These are phyloP conservation scores for Furcasterigmium sp. DNA, from an alignment of 2,329 filamentous ascomycete genomes.

Conservation along the genomic window DNA sequence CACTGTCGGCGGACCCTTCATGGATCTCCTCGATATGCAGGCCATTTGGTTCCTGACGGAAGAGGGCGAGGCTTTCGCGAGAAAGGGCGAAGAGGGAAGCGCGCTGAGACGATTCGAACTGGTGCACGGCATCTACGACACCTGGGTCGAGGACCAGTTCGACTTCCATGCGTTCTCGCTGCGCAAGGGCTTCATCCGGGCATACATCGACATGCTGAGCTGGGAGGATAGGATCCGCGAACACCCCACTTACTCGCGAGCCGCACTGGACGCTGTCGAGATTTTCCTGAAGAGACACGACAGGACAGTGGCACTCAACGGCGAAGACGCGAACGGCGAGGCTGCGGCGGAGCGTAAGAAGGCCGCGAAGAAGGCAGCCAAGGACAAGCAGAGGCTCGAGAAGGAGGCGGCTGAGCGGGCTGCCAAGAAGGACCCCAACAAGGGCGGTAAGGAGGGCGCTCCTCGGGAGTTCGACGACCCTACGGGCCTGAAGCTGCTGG, in stretches of 20 bases:
- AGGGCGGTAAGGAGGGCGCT: slow-evolving; percentile 54
- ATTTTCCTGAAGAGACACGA: slow-evolving; percentile 79
- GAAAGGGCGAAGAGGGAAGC: slow-evolving; percentile 75
- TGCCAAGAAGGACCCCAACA: slow-evolving; percentile 79
- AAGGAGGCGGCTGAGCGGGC: slow-evolving; percentile 74
- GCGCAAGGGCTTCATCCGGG: slow-evolving; percentile 91
- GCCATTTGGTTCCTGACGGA: slow-evolving; percentile 96
- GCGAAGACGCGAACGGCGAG: slow-evolving; percentile 45
- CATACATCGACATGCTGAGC: slow-evolving; percentile 91
- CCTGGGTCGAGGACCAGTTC: slow-evolving; percentile 98
- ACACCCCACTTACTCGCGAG: slow-evolving; percentile 87
- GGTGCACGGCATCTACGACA: slow-evolving; percentile 88
- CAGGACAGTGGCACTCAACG: slow-evolving; percentile 62
- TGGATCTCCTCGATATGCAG: slow-evolving; percentile 95
- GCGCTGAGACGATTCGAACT: slow-evolving; percentile 90
- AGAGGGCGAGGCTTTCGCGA: slow-evolving; percentile 83
- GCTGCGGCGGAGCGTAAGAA: slow-evolving; percentile 73
- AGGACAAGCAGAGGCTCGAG: slow-evolving; percentile 60
- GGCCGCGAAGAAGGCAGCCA: slow-evolving; percentile 84
- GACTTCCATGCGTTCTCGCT: slow-evolving; percentile 98
- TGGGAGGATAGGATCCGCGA: slow-evolving; percentile 92
- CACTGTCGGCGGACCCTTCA: slow-evolving; percentile 78
- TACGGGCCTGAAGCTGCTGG: slow-evolving; percentile 70
- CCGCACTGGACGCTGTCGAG: slow-evolving; percentile 74
- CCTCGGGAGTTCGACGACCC: slow-evolving; percentile 94